Evolutionary conservation across 108 stramenopile species (phyloP).

Genomic region (Bacterosira constricta): DNA sequence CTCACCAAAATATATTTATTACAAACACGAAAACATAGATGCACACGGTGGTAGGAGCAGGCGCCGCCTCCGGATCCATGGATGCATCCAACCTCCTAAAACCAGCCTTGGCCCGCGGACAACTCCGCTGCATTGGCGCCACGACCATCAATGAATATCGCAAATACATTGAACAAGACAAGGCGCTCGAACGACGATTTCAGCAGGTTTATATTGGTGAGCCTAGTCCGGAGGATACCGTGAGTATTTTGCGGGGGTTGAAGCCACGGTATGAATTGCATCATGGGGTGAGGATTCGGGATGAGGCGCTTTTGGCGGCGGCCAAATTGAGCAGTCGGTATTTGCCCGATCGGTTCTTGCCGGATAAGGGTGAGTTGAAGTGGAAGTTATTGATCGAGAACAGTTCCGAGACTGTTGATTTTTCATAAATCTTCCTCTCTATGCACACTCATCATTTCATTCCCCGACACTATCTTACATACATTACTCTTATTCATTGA

Average conservation of each 20-base stretch:
- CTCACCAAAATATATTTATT: no score
- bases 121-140: slow-evolving; percentile 97
- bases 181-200: slow-evolving; percentile 98
- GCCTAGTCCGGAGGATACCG: slow-evolving; percentile 97
- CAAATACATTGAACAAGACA: slow-evolving; percentile 97
- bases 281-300: slow-evolving; percentile 97
- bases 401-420: background rate
- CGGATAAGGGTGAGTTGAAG: slow-evolving; percentile 43
- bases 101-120: slow-evolving; percentile 96
- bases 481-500: slow-evolving; percentile 44
- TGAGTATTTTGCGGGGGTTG: slow-evolving; percentile 96
- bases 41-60: slow-evolving; percentile 98
- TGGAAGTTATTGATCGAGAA: background rate
- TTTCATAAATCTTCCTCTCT: background rate
- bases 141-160: slow-evolving; percentile 98
- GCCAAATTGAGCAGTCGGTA: slow-evolving; percentile 96
- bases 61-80: slow-evolving; percentile 91
- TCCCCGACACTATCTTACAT: background rate
- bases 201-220: slow-evolving; percentile 97
- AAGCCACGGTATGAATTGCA: slow-evolving; percentile 97
- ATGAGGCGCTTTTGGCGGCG: slow-evolving; percentile 96
- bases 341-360: slow-evolving; percentile 94
- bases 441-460: background rate
- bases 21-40: no score
- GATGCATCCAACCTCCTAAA: slow-evolving; percentile 98